These are phyloP conservation scores for Artemisia annua DNA, from an alignment of 129 eudicot genomes.

Conservation along the genomic window DNA sequence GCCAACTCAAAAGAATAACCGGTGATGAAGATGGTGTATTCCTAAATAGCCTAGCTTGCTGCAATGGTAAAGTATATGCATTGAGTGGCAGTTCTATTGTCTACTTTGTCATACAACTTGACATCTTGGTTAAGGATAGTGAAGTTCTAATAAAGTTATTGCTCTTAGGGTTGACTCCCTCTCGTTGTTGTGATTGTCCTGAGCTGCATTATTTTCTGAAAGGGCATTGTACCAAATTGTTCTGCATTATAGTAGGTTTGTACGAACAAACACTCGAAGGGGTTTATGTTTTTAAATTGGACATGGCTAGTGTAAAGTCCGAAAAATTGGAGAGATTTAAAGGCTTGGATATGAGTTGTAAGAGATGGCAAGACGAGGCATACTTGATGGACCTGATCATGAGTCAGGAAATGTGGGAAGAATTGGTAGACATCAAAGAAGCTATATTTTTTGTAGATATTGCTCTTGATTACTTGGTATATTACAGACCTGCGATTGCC, in stretches of 20 bases:
- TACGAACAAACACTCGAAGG: background rate
- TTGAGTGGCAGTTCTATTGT: background rate
- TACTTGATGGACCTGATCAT: background rate
- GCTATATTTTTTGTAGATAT: conserved; percentile 13
- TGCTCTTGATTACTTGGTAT: background rate
- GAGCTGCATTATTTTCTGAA: background rate
- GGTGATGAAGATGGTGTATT: too few species aligned
- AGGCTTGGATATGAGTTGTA: background rate
- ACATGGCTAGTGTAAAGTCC: conserved; percentile 19
- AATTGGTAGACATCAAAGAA: conserved; percentile 9
- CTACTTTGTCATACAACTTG: background rate
- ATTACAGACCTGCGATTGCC: conserved; percentile 9
- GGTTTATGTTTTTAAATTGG: conserved; percentile 1
- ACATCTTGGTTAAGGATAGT: background rate
- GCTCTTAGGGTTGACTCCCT: background rate
- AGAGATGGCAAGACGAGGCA: background rate
- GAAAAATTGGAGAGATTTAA: background rate
- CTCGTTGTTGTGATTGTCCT: accelerated
- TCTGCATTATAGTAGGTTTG: background rate
- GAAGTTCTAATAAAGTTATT: background rate
- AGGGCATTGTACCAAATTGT: conserved; percentile 13
- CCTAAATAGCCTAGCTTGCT: background rate
- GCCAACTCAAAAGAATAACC: background rate
- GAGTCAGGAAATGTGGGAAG: conserved; percentile 4
- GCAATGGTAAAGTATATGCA: conserved; percentile 27